phyloP scores from a whole-genome alignment of 192 early-diverging fungal genomes.

The Kappamyces sp. region DNA sequence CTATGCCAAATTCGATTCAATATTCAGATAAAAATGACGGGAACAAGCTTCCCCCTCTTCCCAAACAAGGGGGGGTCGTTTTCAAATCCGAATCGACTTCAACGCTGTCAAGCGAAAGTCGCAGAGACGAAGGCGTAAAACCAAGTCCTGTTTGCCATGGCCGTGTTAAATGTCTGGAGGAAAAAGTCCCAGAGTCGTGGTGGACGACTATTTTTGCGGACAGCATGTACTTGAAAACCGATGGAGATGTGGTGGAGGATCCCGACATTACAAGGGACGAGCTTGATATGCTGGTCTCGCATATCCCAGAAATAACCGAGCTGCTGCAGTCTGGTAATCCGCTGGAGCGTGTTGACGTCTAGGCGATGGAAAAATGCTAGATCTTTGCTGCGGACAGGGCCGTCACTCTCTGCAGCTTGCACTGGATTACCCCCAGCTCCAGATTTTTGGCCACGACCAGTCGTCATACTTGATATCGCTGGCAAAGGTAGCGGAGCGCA shows the following conservation, averaged over 20 bases:
- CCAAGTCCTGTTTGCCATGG: constrained; percentile 38
- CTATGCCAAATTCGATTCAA: no score
- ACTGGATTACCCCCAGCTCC: constrained; percentile 47
- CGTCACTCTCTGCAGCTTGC: constrained; percentile 51
- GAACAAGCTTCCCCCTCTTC: no score
- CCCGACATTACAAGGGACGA: constrained; percentile 56
- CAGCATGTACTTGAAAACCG: constrained; percentile 56
- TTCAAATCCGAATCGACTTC: no score
- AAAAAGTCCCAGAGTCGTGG: constrained; percentile 52
- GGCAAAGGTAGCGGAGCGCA: constrained; percentile 19
- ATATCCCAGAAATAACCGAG: constrained; percentile 23
- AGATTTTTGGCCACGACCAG: constrained; percentile 55
- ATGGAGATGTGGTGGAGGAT: constrained; percentile 67
- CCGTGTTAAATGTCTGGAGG: constrained; percentile 44
- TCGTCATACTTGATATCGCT: constrained; percentile 52
- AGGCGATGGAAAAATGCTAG: constrained; percentile 35
- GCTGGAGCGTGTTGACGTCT: not conserved
- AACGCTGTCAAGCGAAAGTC: no score
- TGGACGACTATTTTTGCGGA: constrained; percentile 56
- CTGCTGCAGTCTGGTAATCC: not conserved
- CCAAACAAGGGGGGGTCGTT: no score
- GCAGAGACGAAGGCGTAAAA: no score
- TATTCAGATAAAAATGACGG: no score
- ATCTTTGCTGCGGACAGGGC: constrained; percentile 68
- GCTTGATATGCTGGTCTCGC: constrained; percentile 39